Conservation (phyloP, 495 filamentous ascomycete genomes). For the Paragyromitra xinjiangensis region DNA sequence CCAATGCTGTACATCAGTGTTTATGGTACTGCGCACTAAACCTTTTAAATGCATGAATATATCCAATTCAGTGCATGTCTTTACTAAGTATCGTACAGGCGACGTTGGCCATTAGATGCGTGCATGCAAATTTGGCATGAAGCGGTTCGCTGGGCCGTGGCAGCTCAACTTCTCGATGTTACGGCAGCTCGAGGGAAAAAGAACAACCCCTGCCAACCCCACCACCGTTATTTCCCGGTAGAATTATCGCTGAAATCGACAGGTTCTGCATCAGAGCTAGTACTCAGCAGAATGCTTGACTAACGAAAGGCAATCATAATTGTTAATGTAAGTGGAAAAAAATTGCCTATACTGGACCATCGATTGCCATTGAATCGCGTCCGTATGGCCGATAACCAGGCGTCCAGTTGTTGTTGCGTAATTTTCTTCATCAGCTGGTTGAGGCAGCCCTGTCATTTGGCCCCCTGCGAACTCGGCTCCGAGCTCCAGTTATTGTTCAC, state of each 20-base stretch:
- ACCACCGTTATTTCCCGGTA: background rate
- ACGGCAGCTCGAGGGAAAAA: background rate
- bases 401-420: conserved; percentile 23
- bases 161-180: conserved; percentile 5
- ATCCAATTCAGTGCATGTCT: background rate
- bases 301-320: conserved; percentile 8
- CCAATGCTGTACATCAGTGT: background rate
- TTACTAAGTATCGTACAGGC: background rate
- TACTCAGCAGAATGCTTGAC: background rate
- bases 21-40: background rate
- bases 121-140: conserved; percentile 17
- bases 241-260: conserved; percentile 19
- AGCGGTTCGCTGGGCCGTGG: conserved; percentile 28
- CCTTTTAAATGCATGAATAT: background rate
- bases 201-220: conserved; percentile 9
- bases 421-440: conserved; percentile 9
- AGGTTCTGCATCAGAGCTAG: conserved; percentile 3
- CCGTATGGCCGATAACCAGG: conserved; percentile 10
- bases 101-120: conserved; percentile 17
- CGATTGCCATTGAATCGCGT: background rate
- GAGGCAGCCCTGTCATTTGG: background rate
- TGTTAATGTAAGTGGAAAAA: background rate
- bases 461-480: conserved; percentile 22
- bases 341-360: background rate
- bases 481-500: conserved; percentile 22